A percentile compares a stretch with the other conserved stretches of the same genome.
phyloP scores from a whole-genome alignment of 1,284 basidiomycete genomes.

The Meira miltonrushii region DNA sequence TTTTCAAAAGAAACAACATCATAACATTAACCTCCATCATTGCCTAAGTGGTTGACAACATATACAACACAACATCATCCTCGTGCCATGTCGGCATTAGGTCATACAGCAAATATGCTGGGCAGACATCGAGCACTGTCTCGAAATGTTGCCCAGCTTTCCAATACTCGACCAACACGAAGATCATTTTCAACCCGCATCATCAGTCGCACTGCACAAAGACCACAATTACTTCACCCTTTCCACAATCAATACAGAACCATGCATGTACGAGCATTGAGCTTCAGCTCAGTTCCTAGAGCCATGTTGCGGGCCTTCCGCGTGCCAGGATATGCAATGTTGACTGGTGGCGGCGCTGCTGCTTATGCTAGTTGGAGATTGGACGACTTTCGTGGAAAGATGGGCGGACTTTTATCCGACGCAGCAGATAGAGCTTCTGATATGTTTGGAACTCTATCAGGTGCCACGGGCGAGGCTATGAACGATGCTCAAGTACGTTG shows the following conservation, averaged over 20 bases:
- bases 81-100: conserved; percentile 1
- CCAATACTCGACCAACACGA: neutral
- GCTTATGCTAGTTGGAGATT: conserved; percentile 50
- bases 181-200: neutral
- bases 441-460: conserved; percentile 8
- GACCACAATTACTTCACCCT: neutral
- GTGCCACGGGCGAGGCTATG: conserved; percentile 1
- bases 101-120: neutral
- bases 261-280: conserved; percentile 46
- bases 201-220: neutral
- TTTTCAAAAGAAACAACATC: too few species aligned
- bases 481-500: conserved; percentile 18
- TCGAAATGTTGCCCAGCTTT: neutral
- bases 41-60: too few species aligned
- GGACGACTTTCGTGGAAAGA: conserved; percentile 35
- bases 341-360: conserved; percentile 42
- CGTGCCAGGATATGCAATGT: conserved; percentile 39
- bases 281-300: conserved; percentile 45
- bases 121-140: neutral
- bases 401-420: conserved; percentile 22
- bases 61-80: too few species aligned
- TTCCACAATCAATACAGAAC: neutral
- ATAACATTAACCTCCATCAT: too few species aligned
- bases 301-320: conserved; percentile 37
- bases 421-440: conserved; percentile 20